Conservation (phyloP, 2,329 filamentous ascomycete species). For the Botrytis elliptica region DNA sequence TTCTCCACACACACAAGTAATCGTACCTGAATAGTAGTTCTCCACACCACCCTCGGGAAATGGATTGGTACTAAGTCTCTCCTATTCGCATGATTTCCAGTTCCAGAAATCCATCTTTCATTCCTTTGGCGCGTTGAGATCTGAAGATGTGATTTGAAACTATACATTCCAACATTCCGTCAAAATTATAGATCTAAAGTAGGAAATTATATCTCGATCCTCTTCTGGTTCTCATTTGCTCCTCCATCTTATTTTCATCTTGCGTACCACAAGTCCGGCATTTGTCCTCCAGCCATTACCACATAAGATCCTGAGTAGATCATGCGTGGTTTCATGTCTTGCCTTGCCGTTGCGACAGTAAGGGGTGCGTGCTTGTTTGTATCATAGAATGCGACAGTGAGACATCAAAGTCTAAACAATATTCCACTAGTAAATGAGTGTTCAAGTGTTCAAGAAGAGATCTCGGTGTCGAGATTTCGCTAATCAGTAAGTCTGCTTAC, state of each 20-base stretch:
- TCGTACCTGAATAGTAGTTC: not conserved
- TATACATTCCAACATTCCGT: not conserved
- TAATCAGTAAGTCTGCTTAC: not conserved
- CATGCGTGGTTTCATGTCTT: not conserved
- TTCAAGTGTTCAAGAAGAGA: not conserved
- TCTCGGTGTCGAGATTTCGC: not conserved
- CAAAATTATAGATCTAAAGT: not conserved
- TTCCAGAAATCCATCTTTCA: not conserved
- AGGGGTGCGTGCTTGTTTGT: not conserved
- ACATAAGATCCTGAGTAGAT: not conserved
- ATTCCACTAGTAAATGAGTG: not conserved
- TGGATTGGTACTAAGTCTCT: not conserved
- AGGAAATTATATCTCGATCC: not conserved
- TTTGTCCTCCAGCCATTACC: not conserved
- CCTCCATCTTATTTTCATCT: not conserved
- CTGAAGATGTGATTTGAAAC: not conserved
- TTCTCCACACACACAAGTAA: not conserved
- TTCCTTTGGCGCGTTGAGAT: not conserved
- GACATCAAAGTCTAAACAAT: not conserved
- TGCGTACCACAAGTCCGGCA: not conserved
- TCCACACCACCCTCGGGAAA: conserved; percentile 1
- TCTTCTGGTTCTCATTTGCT: not conserved
- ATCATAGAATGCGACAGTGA: not conserved
- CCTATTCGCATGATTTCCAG: not conserved
- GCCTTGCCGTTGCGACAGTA: not conserved